Base-by-base conservation (phyloP, 192 early-diverging fungal genomes). In the Coemansia sp. region DNA sequence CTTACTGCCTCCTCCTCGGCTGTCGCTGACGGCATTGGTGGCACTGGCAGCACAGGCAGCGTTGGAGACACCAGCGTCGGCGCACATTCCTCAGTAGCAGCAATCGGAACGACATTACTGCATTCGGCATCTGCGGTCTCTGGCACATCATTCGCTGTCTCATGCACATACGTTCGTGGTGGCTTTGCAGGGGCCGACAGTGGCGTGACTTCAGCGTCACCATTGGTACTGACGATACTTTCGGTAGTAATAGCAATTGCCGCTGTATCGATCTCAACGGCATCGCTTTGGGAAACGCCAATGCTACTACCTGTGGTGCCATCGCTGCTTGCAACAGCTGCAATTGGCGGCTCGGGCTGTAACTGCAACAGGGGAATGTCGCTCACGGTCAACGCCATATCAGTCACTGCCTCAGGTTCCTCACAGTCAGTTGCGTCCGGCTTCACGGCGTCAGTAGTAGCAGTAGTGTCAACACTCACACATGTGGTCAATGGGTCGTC, bases 161-260 rank as follows among this genome's bases (percentile, higher is more conserved):
- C 22, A 9, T 62, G 46, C 9, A 15, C 39, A 38, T 41, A 39
- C 22, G 71, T 18, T 18, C 65, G 71, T 22, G 58, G 71, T 36
- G 71, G 71, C 65, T 66, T 73, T 34, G 55, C 65, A 16, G 70
- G 70, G 39, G 6, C 46, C 29, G 16, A 68, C 65, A 31, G 65
- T 66, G 65, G 46, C 46, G 46, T 38, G 24, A 36, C 24, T 33
- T 55, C 53, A 55, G 31, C 27, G 13, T 31, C 27, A 31, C 11
- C 24, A 31, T 15, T 55, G 2, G 53, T 8, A 3, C 2, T 31
- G 53, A 31, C 18, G 49, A 20, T 7, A 50, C 49, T 50, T 50
- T 50, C 8, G 29, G 53, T 9, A 22, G 38, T 20, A 62, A 9
- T 31, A 44, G 22, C 34, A 36, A n/a, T n/a, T 22, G 57, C 6